A percentile compares a stretch with the other conserved stretches of the same genome.
Evolutionary conservation across 257 asterid species (phyloP).

Genomic region (Ligustrum vulgare): DNA sequence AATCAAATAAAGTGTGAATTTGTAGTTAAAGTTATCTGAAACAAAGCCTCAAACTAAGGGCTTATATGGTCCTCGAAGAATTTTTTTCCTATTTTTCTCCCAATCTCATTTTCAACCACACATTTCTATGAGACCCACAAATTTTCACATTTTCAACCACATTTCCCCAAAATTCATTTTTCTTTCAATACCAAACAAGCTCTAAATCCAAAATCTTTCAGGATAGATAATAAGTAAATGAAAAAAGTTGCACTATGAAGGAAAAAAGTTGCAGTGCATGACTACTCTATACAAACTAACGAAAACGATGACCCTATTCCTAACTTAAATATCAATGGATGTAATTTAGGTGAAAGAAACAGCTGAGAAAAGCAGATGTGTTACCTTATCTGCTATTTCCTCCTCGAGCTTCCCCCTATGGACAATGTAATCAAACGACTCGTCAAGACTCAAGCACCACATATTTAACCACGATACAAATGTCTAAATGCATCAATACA

Average conservation of each 20-base stretch:
- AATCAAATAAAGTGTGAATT: neutral
- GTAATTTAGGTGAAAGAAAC: neutral
- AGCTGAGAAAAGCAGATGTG: neutral
- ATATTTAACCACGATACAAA: conserved; percentile 86
- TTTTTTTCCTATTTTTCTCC: no score
- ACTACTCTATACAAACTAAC: conserved; percentile 34
- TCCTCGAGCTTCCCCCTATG: conserved; percentile 89
- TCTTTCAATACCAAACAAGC: no score
- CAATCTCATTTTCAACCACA: no score
- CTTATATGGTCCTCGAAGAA: no score
- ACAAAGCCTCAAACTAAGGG: conserved; percentile 5
- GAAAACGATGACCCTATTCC: conserved; percentile 32
- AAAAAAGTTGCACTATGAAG: conserved; percentile 16
- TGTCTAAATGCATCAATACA: conserved; percentile 82
- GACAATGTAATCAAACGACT: conserved; percentile 87
- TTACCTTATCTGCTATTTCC: conserved; percentile 95
- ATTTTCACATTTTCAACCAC: no score
- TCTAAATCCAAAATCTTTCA: conserved; percentile 13
- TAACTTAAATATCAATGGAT: conserved; percentile 10
- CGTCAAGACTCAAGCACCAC: conserved; percentile 84
- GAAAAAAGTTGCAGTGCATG: conserved; percentile 28
- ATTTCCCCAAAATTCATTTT: no score
- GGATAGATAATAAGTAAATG: conserved; percentile 10
- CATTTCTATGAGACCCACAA: no score
- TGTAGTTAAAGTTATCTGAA: conserved; percentile 16